Conservation (phyloP, 805 yeast genomes). For the Cephaloascus albidus region DNA sequence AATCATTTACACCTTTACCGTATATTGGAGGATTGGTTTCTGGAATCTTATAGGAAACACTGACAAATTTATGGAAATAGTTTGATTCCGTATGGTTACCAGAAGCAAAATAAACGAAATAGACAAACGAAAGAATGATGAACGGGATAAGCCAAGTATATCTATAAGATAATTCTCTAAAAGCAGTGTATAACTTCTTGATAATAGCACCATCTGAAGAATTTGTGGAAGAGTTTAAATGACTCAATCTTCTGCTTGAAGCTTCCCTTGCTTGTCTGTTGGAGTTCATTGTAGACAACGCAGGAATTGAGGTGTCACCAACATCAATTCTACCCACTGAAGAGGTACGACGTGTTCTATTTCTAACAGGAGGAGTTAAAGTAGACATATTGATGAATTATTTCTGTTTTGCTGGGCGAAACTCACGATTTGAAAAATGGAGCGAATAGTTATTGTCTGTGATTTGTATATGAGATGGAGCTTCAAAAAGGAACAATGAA, state of each 20-base stretch:
- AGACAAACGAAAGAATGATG: conserved; percentile 31
- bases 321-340: conserved; percentile 68
- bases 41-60: conserved; percentile 54
- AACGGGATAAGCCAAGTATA: conserved; percentile 71
- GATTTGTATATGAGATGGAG: no score
- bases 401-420: no score
- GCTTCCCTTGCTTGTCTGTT: conserved; percentile 27
- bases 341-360: conserved; percentile 32
- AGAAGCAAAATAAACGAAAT: conserved; percentile 39
- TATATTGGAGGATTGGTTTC: conserved; percentile 50
- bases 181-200: conserved; percentile 46
- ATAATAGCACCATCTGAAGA: conserved; percentile 41
- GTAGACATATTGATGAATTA: no score
- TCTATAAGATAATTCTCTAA: conserved; percentile 47
- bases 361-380: not conserved
- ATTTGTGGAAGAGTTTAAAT: conserved; percentile 15
- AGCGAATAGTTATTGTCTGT: no score
- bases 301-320: conserved; percentile 65
- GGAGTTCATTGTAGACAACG: conserved; percentile 58
- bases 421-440: no score
- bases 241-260: conserved; percentile 20
- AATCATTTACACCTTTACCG: conserved; percentile 83
- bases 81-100: conserved; percentile 52
- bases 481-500: no score
- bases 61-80: conserved; percentile 52